phyloP scores from a whole-genome alignment of 345 rosid genomes.

The Syzygium aqueum region DNA sequence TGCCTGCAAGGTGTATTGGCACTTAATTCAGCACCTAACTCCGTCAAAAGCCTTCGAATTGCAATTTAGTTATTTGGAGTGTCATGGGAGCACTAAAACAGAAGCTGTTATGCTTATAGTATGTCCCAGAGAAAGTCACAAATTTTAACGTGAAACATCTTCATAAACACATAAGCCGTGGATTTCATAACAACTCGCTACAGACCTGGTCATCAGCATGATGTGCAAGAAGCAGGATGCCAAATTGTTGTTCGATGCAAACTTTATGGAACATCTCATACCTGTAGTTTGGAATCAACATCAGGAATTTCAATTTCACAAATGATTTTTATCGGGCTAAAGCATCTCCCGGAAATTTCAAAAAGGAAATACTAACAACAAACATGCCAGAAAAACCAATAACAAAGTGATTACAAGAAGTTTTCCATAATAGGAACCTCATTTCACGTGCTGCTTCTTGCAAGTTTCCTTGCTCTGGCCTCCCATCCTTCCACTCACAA shows the following conservation, averaged over 20 bases:
- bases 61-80: neutral
- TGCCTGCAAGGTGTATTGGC: constrained; percentile 43
- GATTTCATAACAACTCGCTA: neutral
- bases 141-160: neutral
- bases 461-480: constrained; percentile 76
- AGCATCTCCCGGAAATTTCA: neutral
- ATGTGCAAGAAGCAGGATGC: constrained; percentile 87
- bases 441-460: constrained; percentile 88
- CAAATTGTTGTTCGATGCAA: constrained; percentile 42
- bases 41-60: neutral
- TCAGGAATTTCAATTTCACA: neutral
- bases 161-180: neutral
- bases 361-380: neutral
- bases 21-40: neutral
- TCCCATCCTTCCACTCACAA: constrained; percentile 78
- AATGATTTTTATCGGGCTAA: neutral
- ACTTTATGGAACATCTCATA: constrained; percentile 56
- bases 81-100: neutral
- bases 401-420: neutral
- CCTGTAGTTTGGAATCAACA: constrained; percentile 24
- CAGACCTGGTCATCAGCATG: constrained; percentile 92
- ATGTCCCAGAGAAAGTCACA: neutral
- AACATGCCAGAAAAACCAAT: neutral
- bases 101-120: neutral
- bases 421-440: constrained; percentile 31